Evolutionary conservation across 768 basidiomycete species (phyloP).

Genomic region (Terana coerulea): DNA sequence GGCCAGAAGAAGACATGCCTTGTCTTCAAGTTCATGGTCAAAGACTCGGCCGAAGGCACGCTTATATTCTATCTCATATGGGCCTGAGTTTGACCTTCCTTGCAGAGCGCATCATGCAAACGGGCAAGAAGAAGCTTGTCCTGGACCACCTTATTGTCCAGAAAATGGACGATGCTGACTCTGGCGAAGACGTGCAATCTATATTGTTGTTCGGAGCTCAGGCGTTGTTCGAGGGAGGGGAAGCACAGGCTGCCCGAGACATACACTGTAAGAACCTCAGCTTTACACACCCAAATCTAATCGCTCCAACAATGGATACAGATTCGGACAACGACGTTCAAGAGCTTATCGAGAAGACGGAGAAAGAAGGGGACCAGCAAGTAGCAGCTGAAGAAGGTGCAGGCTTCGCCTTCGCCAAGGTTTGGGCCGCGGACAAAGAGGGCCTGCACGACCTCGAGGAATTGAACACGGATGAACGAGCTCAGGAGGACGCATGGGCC

Average conservation of each 20-base stretch:
- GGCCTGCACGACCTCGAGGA: constrained; percentile 65
- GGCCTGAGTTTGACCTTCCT: neutral
- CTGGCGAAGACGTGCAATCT: constrained; percentile 76
- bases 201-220: constrained; percentile 89
- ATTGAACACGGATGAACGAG: constrained; percentile 34
- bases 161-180: constrained; percentile 87
- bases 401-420: constrained; percentile 84
- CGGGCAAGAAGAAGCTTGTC: constrained; percentile 93
- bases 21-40: constrained; percentile 95
- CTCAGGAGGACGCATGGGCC: constrained; percentile 79
- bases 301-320: constrained; percentile 24
- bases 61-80: neutral
- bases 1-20: constrained; percentile 94
- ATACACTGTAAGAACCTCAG: constrained; percentile 3
- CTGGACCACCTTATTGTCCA: constrained; percentile 95
- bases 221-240: constrained; percentile 72
- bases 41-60: constrained; percentile 86
- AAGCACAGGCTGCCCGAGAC: constrained; percentile 36
- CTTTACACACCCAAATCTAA: neutral
- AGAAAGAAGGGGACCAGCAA: constrained; percentile 59
- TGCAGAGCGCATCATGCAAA: constrained; percentile 84
- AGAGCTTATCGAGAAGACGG: constrained; percentile 82
- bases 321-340: constrained; percentile 83
- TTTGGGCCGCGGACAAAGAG: constrained; percentile 84
- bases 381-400: constrained; percentile 40